phyloP scores from a whole-genome alignment of 345 rosid species.

The Linum trigynum region DNA sequence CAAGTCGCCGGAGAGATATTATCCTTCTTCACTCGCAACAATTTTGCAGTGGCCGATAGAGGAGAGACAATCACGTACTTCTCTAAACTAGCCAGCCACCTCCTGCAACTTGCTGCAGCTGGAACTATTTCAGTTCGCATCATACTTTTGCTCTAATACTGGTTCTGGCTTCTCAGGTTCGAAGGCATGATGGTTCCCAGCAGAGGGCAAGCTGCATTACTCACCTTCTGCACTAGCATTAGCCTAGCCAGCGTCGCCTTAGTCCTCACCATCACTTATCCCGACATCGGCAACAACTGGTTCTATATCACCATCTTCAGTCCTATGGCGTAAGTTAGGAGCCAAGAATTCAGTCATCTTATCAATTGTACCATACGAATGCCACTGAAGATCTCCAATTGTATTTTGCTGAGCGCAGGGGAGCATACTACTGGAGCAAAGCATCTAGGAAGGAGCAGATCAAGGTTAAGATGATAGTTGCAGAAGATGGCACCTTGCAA shows the following conservation, averaged over 20 bases:
- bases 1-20: constrained; percentile 80
- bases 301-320: constrained; percentile 67
- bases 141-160: neutral
- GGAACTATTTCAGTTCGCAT: neutral
- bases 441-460: constrained; percentile 94
- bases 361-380: too few relatives aligned
- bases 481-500: constrained; percentile 36
- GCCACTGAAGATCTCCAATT: neutral
- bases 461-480: constrained; percentile 68
- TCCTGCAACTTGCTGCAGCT: neutral
- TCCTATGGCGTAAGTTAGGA: constrained; percentile 72
- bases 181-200: constrained; percentile 87
- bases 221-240: constrained; percentile 91
- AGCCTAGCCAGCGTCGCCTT: constrained; percentile 91
- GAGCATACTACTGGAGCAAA: constrained; percentile 76
- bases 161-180: constrained; percentile 30
- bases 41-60: constrained; percentile 60
- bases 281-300: constrained; percentile 89
- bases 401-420: constrained; percentile 34
- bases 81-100: neutral
- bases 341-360: neutral
- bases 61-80: constrained; percentile 93
- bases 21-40: constrained; percentile 82
- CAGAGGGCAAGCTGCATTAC: constrained; percentile 86
- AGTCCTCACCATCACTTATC: constrained; percentile 76